These are phyloP conservation scores for Cyberlindnera nakhonratchasimensis DNA, from an alignment of 805 yeast genomes.

Conservation along the genomic window DNA sequence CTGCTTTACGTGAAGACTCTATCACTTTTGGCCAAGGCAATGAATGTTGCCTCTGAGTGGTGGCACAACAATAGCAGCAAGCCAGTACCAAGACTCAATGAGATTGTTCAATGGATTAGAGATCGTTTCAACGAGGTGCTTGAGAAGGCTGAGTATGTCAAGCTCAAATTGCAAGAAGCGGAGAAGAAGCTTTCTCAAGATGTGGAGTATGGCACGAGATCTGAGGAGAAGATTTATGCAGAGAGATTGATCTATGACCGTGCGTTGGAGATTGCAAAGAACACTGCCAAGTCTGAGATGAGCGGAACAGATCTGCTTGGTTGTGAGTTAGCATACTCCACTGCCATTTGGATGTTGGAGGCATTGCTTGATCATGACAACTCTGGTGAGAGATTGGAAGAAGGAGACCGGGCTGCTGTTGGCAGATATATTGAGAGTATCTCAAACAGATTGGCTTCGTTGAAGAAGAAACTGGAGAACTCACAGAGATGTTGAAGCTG, in stretches of 20 bases:
- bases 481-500: constrained; percentile 7
- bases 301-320: constrained; percentile 61
- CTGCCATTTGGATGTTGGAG: constrained; percentile 94
- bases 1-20: constrained; percentile 80
- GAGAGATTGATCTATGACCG: constrained; percentile 89
- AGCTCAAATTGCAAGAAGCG: constrained; percentile 52
- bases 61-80: constrained; percentile 58
- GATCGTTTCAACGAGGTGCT: constrained; percentile 84
- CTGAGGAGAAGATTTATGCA: constrained; percentile 45
- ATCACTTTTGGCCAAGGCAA: constrained; percentile 78
- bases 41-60: constrained; percentile 85
- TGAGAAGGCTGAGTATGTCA: constrained; percentile 81
- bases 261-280: constrained; percentile 88
- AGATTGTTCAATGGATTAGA: constrained; percentile 76
- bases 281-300: constrained; percentile 86
- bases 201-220: constrained; percentile 8
- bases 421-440: constrained; percentile 80
- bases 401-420: constrained; percentile 70
- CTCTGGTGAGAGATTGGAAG: constrained; percentile 46
- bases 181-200: constrained; percentile 31
- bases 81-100: constrained; percentile 49
- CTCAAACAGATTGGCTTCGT: constrained; percentile 69
- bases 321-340: constrained; percentile 86
- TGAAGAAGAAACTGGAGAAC: constrained; percentile 52
- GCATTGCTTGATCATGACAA: constrained; percentile 59